Base-by-base conservation (phyloP, 2,329 filamentous ascomycete species). In the Scedosporium minutisporum region DNA sequence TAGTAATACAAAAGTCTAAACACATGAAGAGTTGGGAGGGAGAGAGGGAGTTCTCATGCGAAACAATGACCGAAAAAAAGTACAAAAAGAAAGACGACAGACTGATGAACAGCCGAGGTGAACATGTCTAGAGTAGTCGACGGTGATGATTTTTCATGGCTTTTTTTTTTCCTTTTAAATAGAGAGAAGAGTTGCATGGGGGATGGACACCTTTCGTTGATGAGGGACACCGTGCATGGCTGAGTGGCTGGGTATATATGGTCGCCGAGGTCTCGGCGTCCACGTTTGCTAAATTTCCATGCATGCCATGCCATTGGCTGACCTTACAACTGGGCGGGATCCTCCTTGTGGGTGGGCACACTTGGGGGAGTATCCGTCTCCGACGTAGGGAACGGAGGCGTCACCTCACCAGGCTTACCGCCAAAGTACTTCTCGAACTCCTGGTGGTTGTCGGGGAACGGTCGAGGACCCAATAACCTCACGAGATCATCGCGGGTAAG, bases 361-460 rank as follows among this genome's bases (percentile, higher is more conserved):
- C 4, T 71, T 25, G 65, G 64, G 55, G 64, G 62, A 23, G 69
- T 71, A 64, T 80, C 77, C 25, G 79, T 76, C 67, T 75, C 77
- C 48, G 73, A 71, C 64, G 81, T 79, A 46, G 83, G 83, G 38
- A 84, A 80, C 62, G 87, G 85, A 16, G 85, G 79, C 68, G 82
- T 83, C 70, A 81, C 66, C 65, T 83, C 70, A 73, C 72, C 23
- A 61, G 75, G 77, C 68, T 82, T 80, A 64, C 82, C 83, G 68
- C 87, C 83, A 74, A 99, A 99, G 80, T 96, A 99, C 80, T 97
- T 97, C 70, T 88, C 81, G 76, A 99, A 97, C 71, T 97, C 93
- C 69, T 90, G 88, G 61, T 90, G 88, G 62, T 76, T 75, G 69
- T 97, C 93, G 48, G 89, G 87, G 69, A 90, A 97, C 14, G 91